Evolutionary conservation across 2,329 filamentous ascomycete species (phyloP).

Genomic region (Davidsoniella eucalypti): DNA sequence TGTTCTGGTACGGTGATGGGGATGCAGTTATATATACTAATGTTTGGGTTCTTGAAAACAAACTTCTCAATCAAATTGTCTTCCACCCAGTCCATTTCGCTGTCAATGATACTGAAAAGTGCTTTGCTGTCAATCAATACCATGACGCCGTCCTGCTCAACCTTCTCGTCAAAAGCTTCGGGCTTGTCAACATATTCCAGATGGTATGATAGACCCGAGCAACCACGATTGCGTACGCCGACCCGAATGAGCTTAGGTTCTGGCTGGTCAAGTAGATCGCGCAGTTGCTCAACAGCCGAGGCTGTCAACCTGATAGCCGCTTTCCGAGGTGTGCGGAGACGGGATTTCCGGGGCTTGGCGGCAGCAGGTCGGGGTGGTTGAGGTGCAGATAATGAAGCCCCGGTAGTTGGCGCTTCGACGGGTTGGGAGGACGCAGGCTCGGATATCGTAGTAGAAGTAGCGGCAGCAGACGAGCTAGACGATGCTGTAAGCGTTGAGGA

Average conservation of each 20-base stretch:
- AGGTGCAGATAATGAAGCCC: not conserved
- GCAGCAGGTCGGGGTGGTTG: slow-evolving; percentile 19
- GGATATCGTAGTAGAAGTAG: not conserved
- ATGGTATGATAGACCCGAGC: slow-evolving; percentile 84
- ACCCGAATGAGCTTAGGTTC: slow-evolving; percentile 88
- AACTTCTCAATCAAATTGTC: slow-evolving; percentile 87
- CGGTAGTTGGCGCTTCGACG: not conserved
- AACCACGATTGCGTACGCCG: slow-evolving; percentile 84
- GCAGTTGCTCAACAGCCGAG: slow-evolving; percentile 63
- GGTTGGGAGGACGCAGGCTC: not conserved
- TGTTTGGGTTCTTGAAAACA: slow-evolving; percentile 93
- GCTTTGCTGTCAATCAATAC: slow-evolving; percentile 96
- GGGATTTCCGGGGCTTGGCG: slow-evolving; percentile 29
- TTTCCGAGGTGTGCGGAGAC: slow-evolving; percentile 60
- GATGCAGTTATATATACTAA: slow-evolving; percentile 50
- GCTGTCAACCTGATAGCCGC: slow-evolving; percentile 79
- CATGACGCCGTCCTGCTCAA: slow-evolving; percentile 91
- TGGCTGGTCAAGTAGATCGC: slow-evolving; percentile 61
- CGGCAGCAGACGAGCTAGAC: not conserved
- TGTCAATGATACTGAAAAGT: slow-evolving; percentile 92
- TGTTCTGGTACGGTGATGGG: too few species aligned
- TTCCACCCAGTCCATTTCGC: slow-evolving; percentile 98
- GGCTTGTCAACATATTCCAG: slow-evolving; percentile 91
- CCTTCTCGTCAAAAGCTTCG: slow-evolving; percentile 72
- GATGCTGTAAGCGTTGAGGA: not conserved